Conservation (phyloP, 805 yeast genomes). For the Ogataea henricii region DNA sequence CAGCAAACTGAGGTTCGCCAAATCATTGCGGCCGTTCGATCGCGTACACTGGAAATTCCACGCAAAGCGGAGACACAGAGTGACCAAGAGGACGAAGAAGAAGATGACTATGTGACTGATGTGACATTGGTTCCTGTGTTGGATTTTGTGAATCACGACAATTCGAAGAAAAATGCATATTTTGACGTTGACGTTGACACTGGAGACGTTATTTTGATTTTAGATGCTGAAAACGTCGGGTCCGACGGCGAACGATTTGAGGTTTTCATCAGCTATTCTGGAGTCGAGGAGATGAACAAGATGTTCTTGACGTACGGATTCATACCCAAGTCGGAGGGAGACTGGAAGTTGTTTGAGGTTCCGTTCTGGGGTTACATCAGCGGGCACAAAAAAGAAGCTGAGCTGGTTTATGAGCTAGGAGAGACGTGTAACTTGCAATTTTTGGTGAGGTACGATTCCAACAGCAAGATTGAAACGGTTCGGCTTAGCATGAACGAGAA, state of each 20-base stretch:
- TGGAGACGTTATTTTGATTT: slow-evolving; percentile 45
- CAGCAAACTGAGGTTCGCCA: slow-evolving; percentile 20
- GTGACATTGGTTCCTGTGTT: slow-evolving; percentile 64
- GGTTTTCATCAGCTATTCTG: slow-evolving; percentile 46
- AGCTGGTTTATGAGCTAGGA: slow-evolving; percentile 34
- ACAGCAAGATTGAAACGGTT: slow-evolving; percentile 15
- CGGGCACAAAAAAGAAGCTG: slow-evolving; percentile 10
- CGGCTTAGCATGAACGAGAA: slow-evolving; percentile 35
- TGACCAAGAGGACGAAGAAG: slow-evolving; percentile 21
- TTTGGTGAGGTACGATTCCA: slow-evolving; percentile 27
- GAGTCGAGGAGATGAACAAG: slow-evolving; percentile 42
- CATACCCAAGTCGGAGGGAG: slow-evolving; percentile 36
- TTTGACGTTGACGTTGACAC: slow-evolving; percentile 58
- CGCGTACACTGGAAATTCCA: slow-evolving; percentile 71
- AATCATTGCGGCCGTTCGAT: slow-evolving; percentile 47
- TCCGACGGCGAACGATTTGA: slow-evolving; percentile 27
- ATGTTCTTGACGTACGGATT: slow-evolving; percentile 50
- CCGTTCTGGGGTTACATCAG: slow-evolving; percentile 36
- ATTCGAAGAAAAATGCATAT: slow-evolving; percentile 47
- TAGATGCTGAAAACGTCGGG: slow-evolving; percentile 22
- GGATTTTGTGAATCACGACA: slow-evolving; percentile 68
- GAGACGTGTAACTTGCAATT: slow-evolving; percentile 45
- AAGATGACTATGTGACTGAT: slow-evolving; percentile 44
- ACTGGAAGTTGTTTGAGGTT: slow-evolving; percentile 35
- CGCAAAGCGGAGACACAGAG: slow-evolving; percentile 16